Evolutionary conservation across 495 filamentous ascomycete genomes (phyloP).

Genomic region (Massariosphaeria phaeospora): DNA sequence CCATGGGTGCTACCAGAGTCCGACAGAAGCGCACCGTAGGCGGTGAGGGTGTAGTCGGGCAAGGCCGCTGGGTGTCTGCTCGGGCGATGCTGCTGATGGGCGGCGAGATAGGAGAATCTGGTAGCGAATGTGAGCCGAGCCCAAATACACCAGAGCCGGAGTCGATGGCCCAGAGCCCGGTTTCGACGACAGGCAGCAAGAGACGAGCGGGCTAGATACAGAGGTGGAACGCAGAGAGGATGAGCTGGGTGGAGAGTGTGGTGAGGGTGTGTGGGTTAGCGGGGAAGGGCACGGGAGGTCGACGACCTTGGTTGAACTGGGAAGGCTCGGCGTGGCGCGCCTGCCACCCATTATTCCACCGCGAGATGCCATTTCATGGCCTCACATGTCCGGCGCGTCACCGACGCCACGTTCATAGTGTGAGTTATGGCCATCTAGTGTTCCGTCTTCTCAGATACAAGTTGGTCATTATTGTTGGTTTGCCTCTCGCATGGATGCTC

Average conservation of each 20-base stretch:
- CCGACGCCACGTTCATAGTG: no score
- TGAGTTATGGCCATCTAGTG: no score
- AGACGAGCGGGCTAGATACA: neutral
- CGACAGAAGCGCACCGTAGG: neutral
- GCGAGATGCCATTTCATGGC: no score
- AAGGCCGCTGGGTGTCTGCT: neutral
- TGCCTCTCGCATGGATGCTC: neutral
- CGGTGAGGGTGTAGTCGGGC: neutral
- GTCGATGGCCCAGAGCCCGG: neutral
- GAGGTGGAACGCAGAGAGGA: neutral
- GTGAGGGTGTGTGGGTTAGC: neutral
- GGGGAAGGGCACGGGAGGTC: neutral
- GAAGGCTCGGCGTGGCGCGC: neutral
- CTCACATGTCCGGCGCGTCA: no score
- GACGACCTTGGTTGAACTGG: no score
- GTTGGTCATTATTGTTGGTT: no score
- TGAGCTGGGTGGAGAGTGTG: neutral
- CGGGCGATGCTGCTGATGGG: constrained; percentile 23
- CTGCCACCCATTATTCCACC: no score
- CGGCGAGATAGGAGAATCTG: constrained; percentile 26
- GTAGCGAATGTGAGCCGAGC: neutral
- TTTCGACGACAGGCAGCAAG: neutral
- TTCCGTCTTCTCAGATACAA: no score
- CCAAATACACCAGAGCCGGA: constrained; percentile 11
- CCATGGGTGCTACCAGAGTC: constrained; percentile 1